Base-by-base conservation (phyloP, 2,329 filamentous ascomycete species). In the Aspergillus fischeri region DNA sequence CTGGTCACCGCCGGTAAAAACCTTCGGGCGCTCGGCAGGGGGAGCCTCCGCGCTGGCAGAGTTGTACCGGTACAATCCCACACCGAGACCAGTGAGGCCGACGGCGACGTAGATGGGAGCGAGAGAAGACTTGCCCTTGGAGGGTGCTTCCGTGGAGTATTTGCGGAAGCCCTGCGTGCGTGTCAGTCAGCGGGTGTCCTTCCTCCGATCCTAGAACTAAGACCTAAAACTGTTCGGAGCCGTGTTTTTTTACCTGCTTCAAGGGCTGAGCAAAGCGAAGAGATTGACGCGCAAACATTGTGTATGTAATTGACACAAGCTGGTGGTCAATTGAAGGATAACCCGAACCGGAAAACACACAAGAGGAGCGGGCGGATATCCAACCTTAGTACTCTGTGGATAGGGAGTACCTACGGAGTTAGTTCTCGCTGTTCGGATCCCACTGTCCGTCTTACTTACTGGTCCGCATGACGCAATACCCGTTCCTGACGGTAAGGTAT, bases 1-100 rank as follows among this genome's bases (percentile, higher is more conserved):
- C 77, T 97, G 92, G 60, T 96, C 91, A 63, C 91, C 91, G 64
- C 93, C 92, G 35, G 83, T 89, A 75, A 97, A 88, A 57, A 82
- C 79, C 71, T 81, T 81, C 24, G 73, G 63, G 56, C 72, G 76
- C 44, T 75, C 72, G 61, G 21, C 44, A 47, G 73, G 71, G 53
- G 64, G 66, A 54, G 61, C 61, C 53, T 68, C 67, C 20, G 70
- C 67, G 47, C 66, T 64, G 52, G 65, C 72, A 60, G 63, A 69
- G 63, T 64, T 70, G 62, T 76, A 83, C 65, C 81, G 80, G 72
- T 82, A 84, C 53, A 77, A 82, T 58, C 84, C 88, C 21, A 85
- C 77, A 57, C 81, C 86, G 54, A 75, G 55, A 70, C 75, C 68
- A 61, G 72, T 68, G 48, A 76, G 60, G 61, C 75, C 70, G 42